phyloP scores from a whole-genome alignment of 768 basidiomycete genomes.

The Lentinus brumalis region DNA sequence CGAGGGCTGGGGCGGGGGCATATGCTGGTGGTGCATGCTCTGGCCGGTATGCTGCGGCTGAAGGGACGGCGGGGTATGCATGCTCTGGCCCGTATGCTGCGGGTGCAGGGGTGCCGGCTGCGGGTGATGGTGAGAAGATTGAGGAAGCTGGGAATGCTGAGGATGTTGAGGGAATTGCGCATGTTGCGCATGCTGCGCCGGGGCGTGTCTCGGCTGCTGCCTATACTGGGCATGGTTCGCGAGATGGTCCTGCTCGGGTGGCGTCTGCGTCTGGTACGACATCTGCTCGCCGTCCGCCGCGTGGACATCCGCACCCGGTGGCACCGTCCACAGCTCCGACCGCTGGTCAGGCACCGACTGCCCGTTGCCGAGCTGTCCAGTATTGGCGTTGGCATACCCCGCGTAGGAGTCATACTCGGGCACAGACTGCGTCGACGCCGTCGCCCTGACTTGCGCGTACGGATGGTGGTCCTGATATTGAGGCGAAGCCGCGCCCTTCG shows the following conservation, averaged over 20 bases:
- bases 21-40: not conserved
- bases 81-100: not conserved
- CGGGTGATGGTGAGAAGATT: conserved; percentile 1
- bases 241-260: too few species aligned
- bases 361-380: not conserved
- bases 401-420: conserved; percentile 1
- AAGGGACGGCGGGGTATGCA: not conserved
- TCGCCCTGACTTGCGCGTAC: conserved; percentile 1
- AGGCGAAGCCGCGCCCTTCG: not conserved
- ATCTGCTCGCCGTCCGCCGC: not conserved
- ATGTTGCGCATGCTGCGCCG: too few species aligned
- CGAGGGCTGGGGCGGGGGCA: conserved; percentile 10
- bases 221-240: too few species aligned
- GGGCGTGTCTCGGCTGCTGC: too few species aligned
- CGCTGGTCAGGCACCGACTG: conserved; percentile 8
- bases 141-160: too few species aligned
- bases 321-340: conserved; percentile 9
- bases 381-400: not conserved
- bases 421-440: not conserved
- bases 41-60: not conserved
- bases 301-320: not conserved
- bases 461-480: not conserved
- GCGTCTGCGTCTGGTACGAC: too few species aligned
- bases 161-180: too few species aligned
- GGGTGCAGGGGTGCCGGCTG: not conserved